Evolutionary conservation across 2,329 filamentous ascomycete species (phyloP), one percentile per base, ranked within the genome.

Genomic region (Pleoardoris graminearum): DNA sequence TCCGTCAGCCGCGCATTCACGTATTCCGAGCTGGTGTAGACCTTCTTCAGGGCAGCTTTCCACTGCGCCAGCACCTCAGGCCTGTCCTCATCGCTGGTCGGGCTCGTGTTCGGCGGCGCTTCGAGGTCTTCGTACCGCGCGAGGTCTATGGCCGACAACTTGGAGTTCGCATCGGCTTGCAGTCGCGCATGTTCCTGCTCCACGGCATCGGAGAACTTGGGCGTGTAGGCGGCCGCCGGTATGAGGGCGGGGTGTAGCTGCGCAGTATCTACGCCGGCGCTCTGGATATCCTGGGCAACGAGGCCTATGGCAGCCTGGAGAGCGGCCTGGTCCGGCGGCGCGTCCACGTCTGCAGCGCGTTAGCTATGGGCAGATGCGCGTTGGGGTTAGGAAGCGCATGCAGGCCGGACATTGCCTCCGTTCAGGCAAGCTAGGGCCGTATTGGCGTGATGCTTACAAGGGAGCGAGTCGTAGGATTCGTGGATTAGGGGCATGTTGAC

Each of bases 51-150:
- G 1, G 79, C 77, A 32, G 75, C 63, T 45, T 75, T 76, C 82
- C 82, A 85, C 52, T 76, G 74, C 38, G 72, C 67, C 1, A 77
- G 56, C 50, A 76, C 62, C 62, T 70, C 55, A 51, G 69, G 53
- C 11, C 72, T 64, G 29, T 75, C 66, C 32, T 75, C 75, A 53
- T 77, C 43, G 48, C 67, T 65, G 7, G 70, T 68, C 17, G 70
- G 57, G 35, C 66, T 50, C 3, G 76, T 72, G 49, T 73, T 67
- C 35, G 75, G 76, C 12, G 83, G 79, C 29, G 83, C 75, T 17
- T 89, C 83, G 30, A 90, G 84, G 2, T 86, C 84, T 75, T 96
- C 90, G 82, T 97, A 97, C 62, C 92, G 90, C 37, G 82, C 77
- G 16, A 91, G 79, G 72, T 96, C 89, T 63, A 96, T 85, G 48